A percentile compares a stretch with the other conserved stretches of the same genome.
phyloP scores from a whole-genome alignment of 768 basidiomycete species.

The Polyporus arcularius region DNA sequence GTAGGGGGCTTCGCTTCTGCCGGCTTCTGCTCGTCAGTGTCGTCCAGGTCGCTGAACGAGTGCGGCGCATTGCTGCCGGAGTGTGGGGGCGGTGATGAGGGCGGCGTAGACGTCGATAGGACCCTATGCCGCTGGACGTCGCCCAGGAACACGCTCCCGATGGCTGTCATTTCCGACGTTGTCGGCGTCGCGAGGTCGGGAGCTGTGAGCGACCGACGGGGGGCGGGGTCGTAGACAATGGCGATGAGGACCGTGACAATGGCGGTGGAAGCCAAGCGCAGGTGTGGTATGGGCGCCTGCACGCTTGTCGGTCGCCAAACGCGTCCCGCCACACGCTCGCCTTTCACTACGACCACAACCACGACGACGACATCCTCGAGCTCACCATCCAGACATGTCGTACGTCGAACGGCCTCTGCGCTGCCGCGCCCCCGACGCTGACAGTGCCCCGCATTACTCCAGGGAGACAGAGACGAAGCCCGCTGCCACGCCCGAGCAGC shows the following conservation, averaged over 20 bases:
- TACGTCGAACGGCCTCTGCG: constrained; percentile 1
- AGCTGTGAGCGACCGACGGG: not conserved
- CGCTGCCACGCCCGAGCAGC: constrained; percentile 13
- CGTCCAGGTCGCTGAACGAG: constrained; percentile 20
- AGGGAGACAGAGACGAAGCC: constrained; percentile 11
- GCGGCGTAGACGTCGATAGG: constrained; percentile 54
- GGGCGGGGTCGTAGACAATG: not conserved
- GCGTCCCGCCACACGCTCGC: constrained; percentile 12
- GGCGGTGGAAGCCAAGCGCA: constrained; percentile 7
- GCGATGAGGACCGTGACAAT: constrained; percentile 1
- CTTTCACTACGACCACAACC: constrained; percentile 3
- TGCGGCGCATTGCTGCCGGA: constrained; percentile 12
- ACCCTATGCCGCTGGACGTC: constrained; percentile 70
- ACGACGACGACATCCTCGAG: not conserved
- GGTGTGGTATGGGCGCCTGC: constrained; percentile 8
- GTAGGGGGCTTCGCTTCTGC: constrained; percentile 28
- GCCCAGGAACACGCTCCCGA: constrained; percentile 83
- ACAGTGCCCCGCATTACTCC: not conserved
- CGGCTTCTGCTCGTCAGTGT: constrained; percentile 7
- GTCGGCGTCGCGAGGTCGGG: not conserved
- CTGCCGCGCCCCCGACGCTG: not conserved
- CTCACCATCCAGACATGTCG: constrained; percentile 10
- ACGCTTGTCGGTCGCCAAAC: constrained; percentile 10
- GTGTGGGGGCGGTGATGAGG: constrained; percentile 43
- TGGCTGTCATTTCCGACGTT: constrained; percentile 43